These are phyloP conservation scores for Mycena albidolilacea DNA, from an alignment of 768 basidiomycete genomes.

Conservation along the genomic window DNA sequence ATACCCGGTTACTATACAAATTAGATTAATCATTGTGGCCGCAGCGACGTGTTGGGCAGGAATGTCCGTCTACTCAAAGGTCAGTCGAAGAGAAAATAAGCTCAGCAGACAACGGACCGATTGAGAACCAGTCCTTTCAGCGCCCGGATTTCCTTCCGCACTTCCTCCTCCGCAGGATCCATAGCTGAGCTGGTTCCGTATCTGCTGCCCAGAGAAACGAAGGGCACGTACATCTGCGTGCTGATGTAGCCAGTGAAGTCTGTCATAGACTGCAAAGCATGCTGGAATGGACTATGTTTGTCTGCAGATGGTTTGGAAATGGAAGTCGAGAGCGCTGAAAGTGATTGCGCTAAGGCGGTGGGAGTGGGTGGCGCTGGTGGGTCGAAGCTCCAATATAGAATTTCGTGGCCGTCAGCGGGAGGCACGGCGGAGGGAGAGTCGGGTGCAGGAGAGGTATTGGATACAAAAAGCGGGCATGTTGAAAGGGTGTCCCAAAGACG, in stretches of 20 bases:
- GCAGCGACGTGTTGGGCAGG: constrained; percentile 41
- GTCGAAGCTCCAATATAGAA: constrained; percentile 58
- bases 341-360: constrained; percentile 56
- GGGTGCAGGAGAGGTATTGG: constrained; percentile 43
- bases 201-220: constrained; percentile 51
- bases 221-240: constrained; percentile 76
- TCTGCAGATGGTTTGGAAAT: constrained; percentile 53
- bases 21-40: constrained; percentile 12
- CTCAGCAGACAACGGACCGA: constrained; percentile 58
- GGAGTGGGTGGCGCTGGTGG: constrained; percentile 51
- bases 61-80: constrained; percentile 45
- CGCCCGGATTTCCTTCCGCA: constrained; percentile 81
- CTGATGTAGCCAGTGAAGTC: constrained; percentile 88
- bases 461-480: constrained; percentile 66
- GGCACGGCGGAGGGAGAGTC: constrained; percentile 36
- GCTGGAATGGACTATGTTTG: constrained; percentile 62
- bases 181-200: constrained; percentile 45
- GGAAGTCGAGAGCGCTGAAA: constrained; percentile 52
- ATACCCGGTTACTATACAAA: constrained; percentile 20
- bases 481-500: constrained; percentile 76
- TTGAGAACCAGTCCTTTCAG: constrained; percentile 87
- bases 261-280: constrained; percentile 75
- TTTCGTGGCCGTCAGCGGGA: constrained; percentile 38
- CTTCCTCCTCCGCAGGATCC: constrained; percentile 73
- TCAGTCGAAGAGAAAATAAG: neutral